Base-by-base conservation (phyloP, 1,139 yeast species). In the Arxiozyma slooffiae region DNA sequence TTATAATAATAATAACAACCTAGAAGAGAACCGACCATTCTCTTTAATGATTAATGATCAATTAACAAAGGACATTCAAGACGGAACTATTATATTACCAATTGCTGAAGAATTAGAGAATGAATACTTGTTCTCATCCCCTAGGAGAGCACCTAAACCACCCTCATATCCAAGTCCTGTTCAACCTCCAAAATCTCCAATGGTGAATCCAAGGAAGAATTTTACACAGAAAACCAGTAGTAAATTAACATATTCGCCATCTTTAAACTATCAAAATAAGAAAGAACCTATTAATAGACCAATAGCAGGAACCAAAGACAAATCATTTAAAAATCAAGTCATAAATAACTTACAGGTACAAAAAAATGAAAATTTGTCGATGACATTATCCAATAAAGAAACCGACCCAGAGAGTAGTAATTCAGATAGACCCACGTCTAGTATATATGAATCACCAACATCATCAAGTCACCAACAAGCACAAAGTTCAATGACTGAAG, bases 101-200 rank as follows among this genome's bases (percentile, higher is more conserved):
- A 48, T 54, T 14, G 53, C 52, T 9, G 51, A 55, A 7, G 50
- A 50, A 16, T 43, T 53, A 17, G 45, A 46, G 18, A 53, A 55
- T 47, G 55, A 53, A 22, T 52, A 55, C 16, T 47, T 58, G 5
- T 80, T 81, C 60, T 63, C 72, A 36, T 80, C 86, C 0, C 87
- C 86, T 23, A 71, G 86, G 63, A 78, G 71, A 58, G 83, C 85
- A 0, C 86, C 86, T 1, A 73, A 72, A 50, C 82, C 83, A 7
- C 83, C 83, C 2, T 62, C 71, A 5, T 71, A 70, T 46, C 73
- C 76, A 44, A 74, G 76, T 45, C 80, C 81, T 1, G 73, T 73
- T 0, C 68, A 59, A 53, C 67, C 69, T 20, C 66, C 63, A 7
- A 60, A 55, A 50, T 66, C 69, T 1, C 70, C 70, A 17, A 51